A percentile compares a stretch with the other conserved stretches of the same genome.
Conservation (phyloP, 345 rosid species). For the Lepidium africanum region DNA sequence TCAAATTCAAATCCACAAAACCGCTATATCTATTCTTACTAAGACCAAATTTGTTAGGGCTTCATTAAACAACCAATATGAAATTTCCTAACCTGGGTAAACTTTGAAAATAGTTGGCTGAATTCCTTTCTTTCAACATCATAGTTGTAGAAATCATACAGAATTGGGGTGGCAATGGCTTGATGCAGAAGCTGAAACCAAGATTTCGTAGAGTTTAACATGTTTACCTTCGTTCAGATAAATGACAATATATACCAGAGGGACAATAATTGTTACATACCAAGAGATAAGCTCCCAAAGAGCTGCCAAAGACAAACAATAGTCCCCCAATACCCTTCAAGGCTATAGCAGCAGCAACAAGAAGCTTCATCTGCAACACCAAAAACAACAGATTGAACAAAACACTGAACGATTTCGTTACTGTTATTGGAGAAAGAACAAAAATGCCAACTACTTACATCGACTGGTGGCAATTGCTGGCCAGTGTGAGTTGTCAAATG, state of each 20-base stretch:
- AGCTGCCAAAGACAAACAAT: slow-evolving; percentile 56
- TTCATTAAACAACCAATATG: neutral
- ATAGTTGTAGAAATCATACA: slow-evolving; percentile 71
- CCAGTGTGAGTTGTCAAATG: slow-evolving; percentile 42
- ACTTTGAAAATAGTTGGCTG: slow-evolving; percentile 40
- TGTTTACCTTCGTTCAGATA: neutral
- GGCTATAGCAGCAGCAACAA: slow-evolving; percentile 45
- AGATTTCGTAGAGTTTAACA: neutral
- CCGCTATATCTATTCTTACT: neutral
- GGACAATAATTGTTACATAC: slow-evolving; percentile 23
- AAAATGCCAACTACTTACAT: slow-evolving; percentile 25
- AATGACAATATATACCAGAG: neutral
- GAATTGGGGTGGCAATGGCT: slow-evolving; percentile 40
- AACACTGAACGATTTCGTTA: neutral
- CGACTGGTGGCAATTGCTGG: slow-evolving; percentile 44
- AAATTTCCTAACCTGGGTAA: slow-evolving; percentile 44
- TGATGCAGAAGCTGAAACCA: slow-evolving; percentile 55
- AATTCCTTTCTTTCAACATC: slow-evolving; percentile 51
- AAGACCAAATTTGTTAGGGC: neutral
- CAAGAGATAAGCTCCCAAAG: slow-evolving; percentile 70
- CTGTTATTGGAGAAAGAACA: neutral
- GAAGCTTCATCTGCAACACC: slow-evolving; percentile 35
- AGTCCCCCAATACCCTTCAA: slow-evolving; percentile 65
- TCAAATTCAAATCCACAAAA: neutral
- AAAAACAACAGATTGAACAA: neutral